phyloP scores from a whole-genome alignment of 2,329 filamentous ascomycete species.

The Penicillium sp. region DNA sequence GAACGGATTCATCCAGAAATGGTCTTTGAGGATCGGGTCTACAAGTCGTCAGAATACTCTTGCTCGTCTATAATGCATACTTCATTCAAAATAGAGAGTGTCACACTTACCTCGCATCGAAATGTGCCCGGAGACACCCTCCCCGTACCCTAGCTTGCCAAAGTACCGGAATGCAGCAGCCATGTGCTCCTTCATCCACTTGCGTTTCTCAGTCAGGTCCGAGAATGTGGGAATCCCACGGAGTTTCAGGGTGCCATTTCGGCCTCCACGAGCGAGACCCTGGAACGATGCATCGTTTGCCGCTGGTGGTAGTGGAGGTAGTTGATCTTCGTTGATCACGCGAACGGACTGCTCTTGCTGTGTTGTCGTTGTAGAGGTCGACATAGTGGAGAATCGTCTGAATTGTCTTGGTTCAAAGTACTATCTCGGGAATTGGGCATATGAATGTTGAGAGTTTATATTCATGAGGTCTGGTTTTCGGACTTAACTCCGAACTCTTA shows the following conservation, averaged over 20 bases:
- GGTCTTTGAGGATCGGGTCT: conserved; percentile 41
- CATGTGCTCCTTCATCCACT: conserved; percentile 55
- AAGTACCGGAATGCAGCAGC: conserved; percentile 45
- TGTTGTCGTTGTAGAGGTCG: conserved; percentile 16
- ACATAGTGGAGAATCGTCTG: conserved; percentile 7
- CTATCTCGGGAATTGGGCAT: not conserved
- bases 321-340: conserved; percentile 21
- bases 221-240: conserved; percentile 42
- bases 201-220: conserved; percentile 47
- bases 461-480: not conserved
- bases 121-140: conserved; percentile 46
- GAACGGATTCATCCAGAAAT: conserved; percentile 45
- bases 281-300: conserved; percentile 34
- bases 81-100: not conserved
- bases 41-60: not conserved
- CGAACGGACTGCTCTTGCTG: conserved; percentile 21
- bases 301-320: conserved; percentile 26
- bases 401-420: not conserved
- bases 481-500: conserved; percentile 15
- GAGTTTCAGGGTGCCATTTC: conserved; percentile 38
- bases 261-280: conserved; percentile 37
- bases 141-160: conserved; percentile 42
- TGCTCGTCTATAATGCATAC: not conserved
- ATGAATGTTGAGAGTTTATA: not conserved
- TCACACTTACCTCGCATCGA: conserved; percentile 36